phyloP scores from a whole-genome alignment of 2,329 filamentous ascomycete genomes.

The Pestalotiopsis sp. region DNA sequence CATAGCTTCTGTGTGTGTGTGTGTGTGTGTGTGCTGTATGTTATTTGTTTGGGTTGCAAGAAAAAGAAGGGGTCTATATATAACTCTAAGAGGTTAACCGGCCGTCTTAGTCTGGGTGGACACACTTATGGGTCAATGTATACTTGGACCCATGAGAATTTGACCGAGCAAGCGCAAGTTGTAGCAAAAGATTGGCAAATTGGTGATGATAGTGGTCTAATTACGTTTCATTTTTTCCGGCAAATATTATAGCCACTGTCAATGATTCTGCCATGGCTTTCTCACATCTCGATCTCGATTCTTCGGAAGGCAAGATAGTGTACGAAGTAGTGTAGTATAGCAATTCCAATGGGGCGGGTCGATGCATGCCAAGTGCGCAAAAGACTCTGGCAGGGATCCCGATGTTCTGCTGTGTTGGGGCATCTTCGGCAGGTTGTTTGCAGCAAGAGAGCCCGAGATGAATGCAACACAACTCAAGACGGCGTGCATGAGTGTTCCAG shows the following conservation, averaged over 20 bases:
- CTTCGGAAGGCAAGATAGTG: neutral
- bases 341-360: neutral
- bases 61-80: constrained; percentile 4
- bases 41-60: neutral
- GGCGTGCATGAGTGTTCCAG: neutral
- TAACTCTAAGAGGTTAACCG: constrained; percentile 5
- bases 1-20: neutral
- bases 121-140: neutral
- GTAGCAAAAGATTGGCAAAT: neutral
- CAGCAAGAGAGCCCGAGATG: neutral
- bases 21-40: neutral
- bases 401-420: neutral
- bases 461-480: neutral
- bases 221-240: neutral
- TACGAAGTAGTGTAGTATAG: neutral
- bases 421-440: neutral
- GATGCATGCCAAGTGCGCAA: neutral
- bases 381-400: neutral
- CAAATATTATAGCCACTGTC: neutral
- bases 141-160: neutral
- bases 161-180: neutral
- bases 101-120: neutral
- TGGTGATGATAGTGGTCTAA: neutral
- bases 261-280: neutral
- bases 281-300: neutral